Conservation (phyloP, 2,329 filamentous ascomycete genomes). For the Aspergillus ochraceoroseus region DNA sequence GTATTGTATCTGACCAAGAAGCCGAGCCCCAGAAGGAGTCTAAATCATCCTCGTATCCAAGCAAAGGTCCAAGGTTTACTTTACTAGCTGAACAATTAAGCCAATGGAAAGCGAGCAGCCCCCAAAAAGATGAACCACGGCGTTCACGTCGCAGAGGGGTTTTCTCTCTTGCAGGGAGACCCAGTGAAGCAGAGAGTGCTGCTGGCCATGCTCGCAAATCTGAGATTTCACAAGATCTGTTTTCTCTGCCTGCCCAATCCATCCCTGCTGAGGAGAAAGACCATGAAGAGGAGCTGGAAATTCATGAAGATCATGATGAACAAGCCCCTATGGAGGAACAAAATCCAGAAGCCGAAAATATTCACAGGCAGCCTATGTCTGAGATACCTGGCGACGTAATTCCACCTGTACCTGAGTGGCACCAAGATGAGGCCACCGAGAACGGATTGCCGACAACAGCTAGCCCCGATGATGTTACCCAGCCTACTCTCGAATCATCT, state of each 20-base stretch:
- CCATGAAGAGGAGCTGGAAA: constrained; percentile 14
- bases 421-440: constrained; percentile 12
- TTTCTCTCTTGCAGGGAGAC: constrained; percentile 35
- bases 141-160: constrained; percentile 30
- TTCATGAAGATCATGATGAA: constrained; percentile 23
- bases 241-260: constrained; percentile 14
- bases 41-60: constrained; percentile 16
- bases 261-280: constrained; percentile 9
- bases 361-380: constrained; percentile 14
- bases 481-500: constrained; percentile 34
- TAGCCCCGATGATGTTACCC: not conserved
- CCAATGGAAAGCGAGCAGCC: constrained; percentile 60
- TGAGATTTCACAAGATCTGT: constrained; percentile 8
- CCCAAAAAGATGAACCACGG: constrained; percentile 37
- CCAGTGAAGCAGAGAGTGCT: constrained; percentile 10
- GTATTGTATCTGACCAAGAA: too few relatives aligned
- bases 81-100: constrained; percentile 59
- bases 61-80: constrained; percentile 54
- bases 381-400: constrained; percentile 16
- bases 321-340: constrained; percentile 8
- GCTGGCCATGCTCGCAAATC: not conserved
- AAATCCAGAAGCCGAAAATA: constrained; percentile 1
- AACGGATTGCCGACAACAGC: not conserved
- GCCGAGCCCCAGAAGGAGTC: too few relatives aligned
- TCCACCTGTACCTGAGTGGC: constrained; percentile 6